Evolutionary conservation across 768 basidiomycete species (phyloP), one percentile per base, ranked within the genome.

Genomic region (Boletus fagicola): DNA sequence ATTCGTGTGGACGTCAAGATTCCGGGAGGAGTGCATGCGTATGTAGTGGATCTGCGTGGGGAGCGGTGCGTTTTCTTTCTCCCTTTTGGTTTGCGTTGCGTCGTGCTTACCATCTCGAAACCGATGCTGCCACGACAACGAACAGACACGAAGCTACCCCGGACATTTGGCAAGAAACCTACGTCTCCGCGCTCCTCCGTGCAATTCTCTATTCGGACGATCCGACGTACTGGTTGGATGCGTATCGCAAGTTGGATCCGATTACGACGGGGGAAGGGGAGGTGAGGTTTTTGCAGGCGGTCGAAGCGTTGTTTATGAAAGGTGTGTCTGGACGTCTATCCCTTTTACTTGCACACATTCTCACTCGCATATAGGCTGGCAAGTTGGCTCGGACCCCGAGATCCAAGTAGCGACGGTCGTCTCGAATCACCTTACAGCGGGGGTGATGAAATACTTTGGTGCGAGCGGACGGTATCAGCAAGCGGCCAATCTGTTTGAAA

Each of bases 1-100:
- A 86, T 98, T 31, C 85, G 96, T 38, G 94, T 99, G 8, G 97
- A 99, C 62, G 97, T 98, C 58, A 97, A 96, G 74, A 98, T 99
- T 49, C 97, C 97, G 0, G 97, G 97, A 30, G 96, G 97, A 13
- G 97, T 99, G 16, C 85, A 87, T 61, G 91, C 95, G 5, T 98
- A 97, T 72, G 88, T 92, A 31, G 85, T 98, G 20, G 97, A 98
- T 72, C 73, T 97, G 52, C 85, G 97, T 11, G 96, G 97, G 10
- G 97, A 98, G 72, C 80, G 92, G 93, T 95, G 66, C 62, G 89
- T 73, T 49, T 0, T 7, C 22, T 11, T 8, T n/a, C 12, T 11
- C 40, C 16, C 6, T 11, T 20, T 6, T 10, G 3, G 1, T 44
- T 16, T 33, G 20, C 1, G 13, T 22, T 20, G 4, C 9, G 10